phyloP scores from a whole-genome alignment of 345 rosid species.

The Camelina neglecta region DNA sequence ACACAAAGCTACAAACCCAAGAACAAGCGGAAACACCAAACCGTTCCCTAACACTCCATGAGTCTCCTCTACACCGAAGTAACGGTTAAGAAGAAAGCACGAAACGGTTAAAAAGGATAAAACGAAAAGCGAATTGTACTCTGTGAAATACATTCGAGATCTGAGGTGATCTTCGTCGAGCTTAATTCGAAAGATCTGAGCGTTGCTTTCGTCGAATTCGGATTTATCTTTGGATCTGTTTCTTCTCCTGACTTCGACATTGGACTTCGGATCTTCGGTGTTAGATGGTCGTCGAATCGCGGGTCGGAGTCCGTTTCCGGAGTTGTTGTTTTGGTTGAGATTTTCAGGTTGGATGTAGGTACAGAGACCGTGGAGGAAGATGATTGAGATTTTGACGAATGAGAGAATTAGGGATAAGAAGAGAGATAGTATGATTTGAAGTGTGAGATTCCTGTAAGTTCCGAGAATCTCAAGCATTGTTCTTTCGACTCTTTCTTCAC shows the following conservation, averaged over 20 bases:
- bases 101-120: conserved; percentile 55
- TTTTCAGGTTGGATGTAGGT: conserved; percentile 93
- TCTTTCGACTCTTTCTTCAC: neutral
- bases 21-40: conserved; percentile 59
- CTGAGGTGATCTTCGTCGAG: conserved; percentile 83
- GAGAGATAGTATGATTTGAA: conserved; percentile 54
- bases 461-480: conserved; percentile 49
- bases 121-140: conserved; percentile 57
- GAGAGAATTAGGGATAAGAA: conserved; percentile 56
- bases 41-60: conserved; percentile 62
- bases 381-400: conserved; percentile 61
- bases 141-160: conserved; percentile 66
- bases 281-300: conserved; percentile 71
- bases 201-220: conserved; percentile 87
- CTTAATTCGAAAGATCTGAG: conserved; percentile 90
- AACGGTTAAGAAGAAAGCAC: conserved; percentile 55
- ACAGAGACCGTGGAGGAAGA: conserved; percentile 74
- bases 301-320: conserved; percentile 59
- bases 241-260: conserved; percentile 53
- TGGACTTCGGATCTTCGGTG: conserved; percentile 53
- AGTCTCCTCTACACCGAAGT: conserved; percentile 40
- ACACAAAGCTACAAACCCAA: conserved; percentile 53
- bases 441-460: conserved; percentile 58
- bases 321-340: conserved; percentile 48
- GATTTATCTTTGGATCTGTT: conserved; percentile 71